Conservation (phyloP, 2,329 filamentous ascomycete genomes). For the Stemphylium beticola region DNA sequence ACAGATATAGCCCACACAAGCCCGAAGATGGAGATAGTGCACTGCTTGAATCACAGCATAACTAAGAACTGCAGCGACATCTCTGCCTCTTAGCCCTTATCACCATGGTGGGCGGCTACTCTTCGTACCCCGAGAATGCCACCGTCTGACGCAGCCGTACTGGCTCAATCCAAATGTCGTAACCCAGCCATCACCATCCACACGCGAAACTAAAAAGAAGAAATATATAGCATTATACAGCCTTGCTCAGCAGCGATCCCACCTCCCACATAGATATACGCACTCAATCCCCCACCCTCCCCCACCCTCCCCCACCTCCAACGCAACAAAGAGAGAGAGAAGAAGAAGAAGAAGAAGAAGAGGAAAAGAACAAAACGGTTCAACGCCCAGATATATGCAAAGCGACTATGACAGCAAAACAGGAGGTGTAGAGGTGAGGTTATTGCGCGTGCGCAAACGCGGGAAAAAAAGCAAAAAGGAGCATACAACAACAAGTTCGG, state of each 20-base stretch:
- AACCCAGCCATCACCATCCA: background rate
- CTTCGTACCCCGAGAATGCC: no score
- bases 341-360: no score
- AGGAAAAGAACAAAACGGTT: background rate
- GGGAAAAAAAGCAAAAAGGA: background rate
- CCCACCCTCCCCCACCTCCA: background rate
- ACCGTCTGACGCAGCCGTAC: no score
- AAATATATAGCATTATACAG: background rate
- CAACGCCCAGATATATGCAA: slow-evolving; percentile 16
- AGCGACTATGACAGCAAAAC: background rate
- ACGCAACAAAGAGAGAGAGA: background rate
- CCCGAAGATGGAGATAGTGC: no score
- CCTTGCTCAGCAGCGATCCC: background rate
- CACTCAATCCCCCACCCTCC: background rate
- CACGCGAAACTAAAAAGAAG: background rate
- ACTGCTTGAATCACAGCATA: no score
- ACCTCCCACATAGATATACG: background rate
- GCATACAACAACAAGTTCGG: background rate
- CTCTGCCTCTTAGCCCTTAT: background rate
- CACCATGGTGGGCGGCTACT: no score
- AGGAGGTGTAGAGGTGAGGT: background rate
- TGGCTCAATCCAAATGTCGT: no score
- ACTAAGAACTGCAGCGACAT: no score
- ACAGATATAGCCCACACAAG: no score
- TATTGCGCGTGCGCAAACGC: background rate